Evolutionary conservation across 257 asterid genomes (phyloP), one percentile per base, ranked within the genome.

Genomic region (Coffea eugenioides): DNA sequence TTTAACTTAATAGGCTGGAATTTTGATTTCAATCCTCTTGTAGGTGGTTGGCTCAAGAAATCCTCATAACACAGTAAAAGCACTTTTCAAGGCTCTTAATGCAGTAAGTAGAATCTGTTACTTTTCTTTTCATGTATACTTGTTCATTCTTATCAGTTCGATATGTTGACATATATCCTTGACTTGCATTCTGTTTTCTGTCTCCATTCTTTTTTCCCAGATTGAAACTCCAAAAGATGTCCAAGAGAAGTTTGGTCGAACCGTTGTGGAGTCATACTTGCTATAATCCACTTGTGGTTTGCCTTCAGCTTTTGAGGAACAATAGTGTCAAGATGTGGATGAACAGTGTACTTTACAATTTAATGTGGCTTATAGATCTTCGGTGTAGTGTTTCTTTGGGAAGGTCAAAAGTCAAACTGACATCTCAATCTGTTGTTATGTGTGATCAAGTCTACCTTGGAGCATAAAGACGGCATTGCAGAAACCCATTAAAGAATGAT

Each of bases 41-140:
- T 85, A 94, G 98, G 99, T 95, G 59, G 77, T 93, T 78, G 99
- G 99, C 71, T 95, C 99, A 73, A 92, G 97, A 85, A 95, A 92
- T 89, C 96, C 98, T 80, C 92, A 91, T 69, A 95, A 95, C 88
- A 93, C 98, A 16, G 98, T 93, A 75, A 95, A 93, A 81, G 99
- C 98, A 69, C 76, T 93, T 80, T 95, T 95, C 81, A 95, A 92
- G 90, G 99, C 97, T 81, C 88, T 95, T 56, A 93, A 95, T 67
- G 97, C 97, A 80, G 98, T 93, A 94, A 49, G 84, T 85, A 43
- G 39, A 82, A 72, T 70, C 72, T 76, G 65, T 4, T 48, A 15
- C 52, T 45, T 79, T 72, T 5, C 73, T 79, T 31, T 73, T 57
- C 68, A 1, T 83, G 71, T 69, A 16, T 56, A 41, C 69, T 76